Conservation (phyloP, 148 eudicot species). For the Pouteria glomerata region DNA sequence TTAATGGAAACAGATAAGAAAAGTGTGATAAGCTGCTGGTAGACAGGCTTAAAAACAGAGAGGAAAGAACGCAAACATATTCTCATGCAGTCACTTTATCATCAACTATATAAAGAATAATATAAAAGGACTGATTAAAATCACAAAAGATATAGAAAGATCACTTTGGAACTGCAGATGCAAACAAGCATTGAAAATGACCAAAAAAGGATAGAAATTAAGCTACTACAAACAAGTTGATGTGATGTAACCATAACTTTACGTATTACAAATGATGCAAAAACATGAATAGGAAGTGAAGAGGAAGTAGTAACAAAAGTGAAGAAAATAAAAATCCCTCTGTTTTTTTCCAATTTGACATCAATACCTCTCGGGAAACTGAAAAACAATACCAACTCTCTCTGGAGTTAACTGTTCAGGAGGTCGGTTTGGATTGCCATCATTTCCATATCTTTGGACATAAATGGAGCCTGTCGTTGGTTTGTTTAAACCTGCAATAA, state of each 20-base stretch:
- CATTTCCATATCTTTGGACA: slow-evolving; percentile 62
- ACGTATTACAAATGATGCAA: not conserved
- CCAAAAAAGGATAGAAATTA: not conserved
- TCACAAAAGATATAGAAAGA: not conserved
- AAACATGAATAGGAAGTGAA: too few relatives aligned
- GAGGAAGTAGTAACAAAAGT: too few relatives aligned
- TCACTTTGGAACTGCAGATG: too few relatives aligned
- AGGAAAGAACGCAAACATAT: not conserved
- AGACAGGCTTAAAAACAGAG: slow-evolving; percentile 5
- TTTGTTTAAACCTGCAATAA: slow-evolving; percentile 88
- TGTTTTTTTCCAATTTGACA: slow-evolving; percentile 2
- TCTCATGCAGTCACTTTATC: not conserved
- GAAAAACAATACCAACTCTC: slow-evolving; percentile 91
- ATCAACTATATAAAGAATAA: not conserved
- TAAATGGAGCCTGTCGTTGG: slow-evolving; percentile 86
- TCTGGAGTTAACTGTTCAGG: slow-evolving; percentile 53
- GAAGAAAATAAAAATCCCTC: too few relatives aligned
- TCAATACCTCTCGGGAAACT: slow-evolving; percentile 92
- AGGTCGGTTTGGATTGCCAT: slow-evolving; percentile 47
- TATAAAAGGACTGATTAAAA: not conserved
- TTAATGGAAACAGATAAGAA: not conserved
- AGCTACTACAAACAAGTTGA: slow-evolving; percentile 7
- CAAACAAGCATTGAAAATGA: not conserved
- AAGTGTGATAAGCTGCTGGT: not conserved
- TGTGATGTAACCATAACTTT: not conserved